Conservation (phyloP, 441 rosid genomes). For the Mallotus japonicus region DNA sequence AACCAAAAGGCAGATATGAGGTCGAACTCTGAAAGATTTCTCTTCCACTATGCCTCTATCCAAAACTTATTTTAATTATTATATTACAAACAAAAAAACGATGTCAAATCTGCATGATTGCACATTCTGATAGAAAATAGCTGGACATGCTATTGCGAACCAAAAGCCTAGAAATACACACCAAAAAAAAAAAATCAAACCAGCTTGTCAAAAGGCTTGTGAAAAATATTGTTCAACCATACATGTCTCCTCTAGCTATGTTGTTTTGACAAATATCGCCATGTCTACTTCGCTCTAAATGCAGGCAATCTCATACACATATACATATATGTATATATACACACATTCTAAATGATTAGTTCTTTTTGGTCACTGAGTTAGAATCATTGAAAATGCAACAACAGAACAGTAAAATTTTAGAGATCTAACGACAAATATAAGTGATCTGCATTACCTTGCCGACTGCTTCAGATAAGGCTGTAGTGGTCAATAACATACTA, state of each 20-base stretch:
- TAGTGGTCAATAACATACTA: constrained; percentile 77
- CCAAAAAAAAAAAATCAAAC: neutral
- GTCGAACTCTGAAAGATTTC: constrained; percentile 3
- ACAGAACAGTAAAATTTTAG: neutral
- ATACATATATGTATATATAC: too few relatives aligned
- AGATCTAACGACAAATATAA: neutral
- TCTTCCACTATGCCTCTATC: neutral
- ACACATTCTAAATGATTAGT: neutral
- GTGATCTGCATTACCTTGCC: constrained; percentile 53
- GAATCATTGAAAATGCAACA: neutral
- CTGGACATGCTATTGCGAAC: neutral
- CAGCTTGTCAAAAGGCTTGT: neutral
- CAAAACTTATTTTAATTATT: neutral
- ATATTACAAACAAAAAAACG: neutral
- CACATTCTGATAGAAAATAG: neutral
- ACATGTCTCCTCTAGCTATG: neutral
- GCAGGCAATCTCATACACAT: too few relatives aligned
- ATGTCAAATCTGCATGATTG: neutral
- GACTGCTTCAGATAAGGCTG: constrained; percentile 76
- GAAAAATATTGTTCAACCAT: neutral
- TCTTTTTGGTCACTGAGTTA: neutral
- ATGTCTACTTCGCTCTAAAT: neutral
- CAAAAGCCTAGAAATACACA: neutral
- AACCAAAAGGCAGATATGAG: neutral
- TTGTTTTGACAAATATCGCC: neutral